Evolutionary conservation across 352 stramenopile genomes (phyloP), one percentile per base, ranked within the genome.

Genomic region (Pythium dissimile): DNA sequence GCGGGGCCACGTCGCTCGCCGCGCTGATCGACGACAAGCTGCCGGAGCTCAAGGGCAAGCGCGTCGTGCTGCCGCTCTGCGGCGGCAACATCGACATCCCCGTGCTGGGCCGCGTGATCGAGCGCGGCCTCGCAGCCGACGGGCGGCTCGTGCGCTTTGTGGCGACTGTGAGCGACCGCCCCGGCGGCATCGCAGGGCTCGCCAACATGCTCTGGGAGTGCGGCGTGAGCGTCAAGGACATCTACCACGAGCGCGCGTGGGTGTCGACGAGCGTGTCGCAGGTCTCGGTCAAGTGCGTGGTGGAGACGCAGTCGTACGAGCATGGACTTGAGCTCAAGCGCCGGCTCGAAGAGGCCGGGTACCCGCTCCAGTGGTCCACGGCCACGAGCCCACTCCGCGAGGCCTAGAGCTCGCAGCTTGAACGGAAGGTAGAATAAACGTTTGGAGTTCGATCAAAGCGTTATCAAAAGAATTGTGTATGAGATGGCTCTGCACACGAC

Each of bases 51-150:
- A 74, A 80, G 54, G 81, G 77, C 39, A 97, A 97, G 62, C 98
- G 97, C 44, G 87, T 99, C 52, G 94, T 98, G 30, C 68, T 99
- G 11, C 94, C 96, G 5, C 68, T 99, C 8, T 99, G 96, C 57
- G 97, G 97, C 42, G 97, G 97, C 52, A 99, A 99, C 73, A 98
- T 99, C 64, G 97, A 98, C 61, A 98, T 92, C 27, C 96, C 94
- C 2, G 92, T 97, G 7, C 72, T 98, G 10, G 95, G 95, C 8
- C 83, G 97, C 41, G 95, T 99, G 15, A 97, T 99, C 46, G 95
- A 99, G 65, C 84, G 96, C 34, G 97, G 97, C 58, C 71, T 99
- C 21, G 96, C 97, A n/a, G 96, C 97, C 4, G 97, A 99, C 69
- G 82, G 91, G 47, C 88, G 97, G 31, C 89, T 99, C 30, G 90